Evolutionary conservation across 1,284 basidiomycete species (phyloP).

Genomic region (Puccinia novopanici): DNA sequence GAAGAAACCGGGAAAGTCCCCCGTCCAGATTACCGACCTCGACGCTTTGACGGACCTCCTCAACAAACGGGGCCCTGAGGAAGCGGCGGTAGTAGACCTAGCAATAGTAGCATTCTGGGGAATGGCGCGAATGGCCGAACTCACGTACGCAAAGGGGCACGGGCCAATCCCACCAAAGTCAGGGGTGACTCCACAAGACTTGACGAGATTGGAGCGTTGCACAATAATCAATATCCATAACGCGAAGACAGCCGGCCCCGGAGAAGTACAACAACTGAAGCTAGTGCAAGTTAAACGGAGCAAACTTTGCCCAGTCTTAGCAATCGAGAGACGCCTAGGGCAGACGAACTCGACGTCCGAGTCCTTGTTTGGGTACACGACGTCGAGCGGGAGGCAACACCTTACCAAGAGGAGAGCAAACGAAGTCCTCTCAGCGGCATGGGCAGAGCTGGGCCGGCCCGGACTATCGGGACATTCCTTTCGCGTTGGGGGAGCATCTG

Average conservation of each 20-base stretch:
- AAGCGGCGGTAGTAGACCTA: no score
- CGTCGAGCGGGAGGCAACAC: not conserved
- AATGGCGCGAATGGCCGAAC: not conserved
- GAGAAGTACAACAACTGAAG: not conserved
- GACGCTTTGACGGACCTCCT: not conserved
- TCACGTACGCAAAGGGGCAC: not conserved
- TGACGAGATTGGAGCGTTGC: not conserved
- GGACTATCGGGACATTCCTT: not conserved
- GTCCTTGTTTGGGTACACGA: not conserved
- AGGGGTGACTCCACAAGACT: not conserved
- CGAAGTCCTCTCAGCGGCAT: not conserved
- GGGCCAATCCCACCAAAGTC: not conserved
- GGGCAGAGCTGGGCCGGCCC: not conserved
- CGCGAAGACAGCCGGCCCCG: not conserved
- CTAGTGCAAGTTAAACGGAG: not conserved
- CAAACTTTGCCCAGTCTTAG: not conserved
- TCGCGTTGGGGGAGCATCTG: not conserved
- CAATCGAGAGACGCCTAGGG: not conserved
- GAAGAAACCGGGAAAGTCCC: not conserved
- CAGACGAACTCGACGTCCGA: not conserved
- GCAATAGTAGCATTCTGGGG: constrained; percentile 3
- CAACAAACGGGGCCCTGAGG: not conserved
- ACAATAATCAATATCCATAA: not conserved
- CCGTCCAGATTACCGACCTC: not conserved
- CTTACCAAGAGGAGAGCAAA: not conserved